Evolutionary conservation across 2,329 filamentous ascomycete species (phyloP), one percentile per base, ranked within the genome.

Genomic region (Fonsecaea nubica): DNA sequence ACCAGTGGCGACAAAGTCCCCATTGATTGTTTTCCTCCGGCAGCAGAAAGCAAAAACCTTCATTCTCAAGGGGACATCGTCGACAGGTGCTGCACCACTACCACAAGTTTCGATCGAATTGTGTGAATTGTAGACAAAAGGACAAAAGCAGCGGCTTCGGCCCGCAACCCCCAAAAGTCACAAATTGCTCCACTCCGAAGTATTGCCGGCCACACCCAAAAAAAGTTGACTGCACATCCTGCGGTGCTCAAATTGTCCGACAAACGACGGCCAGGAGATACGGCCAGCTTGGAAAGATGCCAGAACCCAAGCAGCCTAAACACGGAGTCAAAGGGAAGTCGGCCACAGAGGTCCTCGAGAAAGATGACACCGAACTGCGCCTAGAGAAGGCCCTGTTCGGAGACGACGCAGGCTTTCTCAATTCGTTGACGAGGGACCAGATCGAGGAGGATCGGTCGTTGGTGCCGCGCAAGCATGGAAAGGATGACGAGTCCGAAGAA

Each of bases 301-400:
- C 33, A 10, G 57, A 38, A 25, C 64, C 64, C 35, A 62, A 59
- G 35, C 36, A 53, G 21, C 33, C 54, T 13, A 58, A 35, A 9
- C 53, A 30, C 9, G 52, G 21, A 18, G 40, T 13, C 25, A 33
- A 56, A 12, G 32, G 25, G 6, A 18, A 36, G 1, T n/a, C 21
- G 5, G 52, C 35, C 6, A 55, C 56, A 5, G 75, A 76, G 2
- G 72, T 77, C 12, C 74, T 81, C 62, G 89, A 91, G 58, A 95
- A 94, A 76, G 92, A 96, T 76, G 89, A 88, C 13, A 89, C 91
- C 60, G 93, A 97, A 77, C 88, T 90, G 75, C 92, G 94, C 76
- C 87, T 97, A 35, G 94, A 97, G 81, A 87, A 89, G 71, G 82
- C 97, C 69, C 91, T 99, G 3, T 91, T 99, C 69, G 95, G 95